Evolutionary conservation across 768 basidiomycete genomes (phyloP).

Genomic region (Mrakia blollopis): DNA sequence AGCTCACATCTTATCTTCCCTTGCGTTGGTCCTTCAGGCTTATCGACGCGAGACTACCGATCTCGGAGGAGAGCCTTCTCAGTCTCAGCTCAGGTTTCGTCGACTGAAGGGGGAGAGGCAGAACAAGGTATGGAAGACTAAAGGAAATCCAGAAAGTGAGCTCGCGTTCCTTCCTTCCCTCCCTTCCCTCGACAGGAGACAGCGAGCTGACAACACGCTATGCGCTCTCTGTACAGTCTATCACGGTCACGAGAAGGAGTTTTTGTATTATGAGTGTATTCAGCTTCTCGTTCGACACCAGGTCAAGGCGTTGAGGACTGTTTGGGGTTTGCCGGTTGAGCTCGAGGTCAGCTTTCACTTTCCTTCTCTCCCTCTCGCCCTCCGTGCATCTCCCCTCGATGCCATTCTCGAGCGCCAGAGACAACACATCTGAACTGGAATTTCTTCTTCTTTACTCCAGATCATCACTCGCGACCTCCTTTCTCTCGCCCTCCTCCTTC

Average conservation of each 20-base stretch:
- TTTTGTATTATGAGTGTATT: slow-evolving; percentile 74
- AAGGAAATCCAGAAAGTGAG: slow-evolving; percentile 60
- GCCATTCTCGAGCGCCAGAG: slow-evolving; percentile 32
- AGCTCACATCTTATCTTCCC: background rate
- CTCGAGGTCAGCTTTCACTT: slow-evolving; percentile 61
- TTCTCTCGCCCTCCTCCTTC: slow-evolving; percentile 40
- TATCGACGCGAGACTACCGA: slow-evolving; percentile 77
- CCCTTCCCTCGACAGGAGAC: too few species aligned
- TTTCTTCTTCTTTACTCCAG: slow-evolving; percentile 32
- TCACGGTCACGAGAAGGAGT: slow-evolving; percentile 70
- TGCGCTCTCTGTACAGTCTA: slow-evolving; percentile 58
- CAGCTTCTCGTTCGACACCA: slow-evolving; percentile 78
- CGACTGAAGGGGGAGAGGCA: slow-evolving; percentile 56
- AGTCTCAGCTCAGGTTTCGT: slow-evolving; percentile 60
- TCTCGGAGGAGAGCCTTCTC: slow-evolving; percentile 58
- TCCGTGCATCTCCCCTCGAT: slow-evolving; percentile 38
- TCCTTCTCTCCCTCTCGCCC: slow-evolving; percentile 67
- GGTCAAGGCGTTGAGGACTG: slow-evolving; percentile 53
- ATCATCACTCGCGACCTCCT: slow-evolving; percentile 43
- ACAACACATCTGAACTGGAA: background rate
- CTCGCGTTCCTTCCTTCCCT: background rate
- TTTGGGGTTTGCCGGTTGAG: slow-evolving; percentile 71
- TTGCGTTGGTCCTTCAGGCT: slow-evolving; percentile 50
- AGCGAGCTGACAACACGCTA: background rate
- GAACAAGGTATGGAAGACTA: slow-evolving; percentile 53